Base-by-base conservation (phyloP, 2,329 filamentous ascomycete genomes). In the Aspergillus sp. region DNA sequence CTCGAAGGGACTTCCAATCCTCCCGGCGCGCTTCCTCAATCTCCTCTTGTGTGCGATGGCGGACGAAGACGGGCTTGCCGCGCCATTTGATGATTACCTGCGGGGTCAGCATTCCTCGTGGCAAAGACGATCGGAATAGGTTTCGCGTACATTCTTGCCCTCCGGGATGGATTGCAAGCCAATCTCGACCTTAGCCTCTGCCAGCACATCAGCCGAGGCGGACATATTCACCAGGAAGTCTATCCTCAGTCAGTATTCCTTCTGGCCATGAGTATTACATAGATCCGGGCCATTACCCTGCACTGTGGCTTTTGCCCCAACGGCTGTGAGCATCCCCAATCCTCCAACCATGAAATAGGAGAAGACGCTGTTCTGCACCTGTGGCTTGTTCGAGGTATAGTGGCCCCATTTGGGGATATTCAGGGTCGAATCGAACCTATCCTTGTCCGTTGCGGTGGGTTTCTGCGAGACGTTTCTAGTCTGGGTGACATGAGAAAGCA, bases 141-240 rank as follows among this genome's bases (percentile, higher is more conserved):
- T 9, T 19, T 44, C 44, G 78, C 85, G 70, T 77, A 90, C 93
- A 78, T 98, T 98, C 86, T 97, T 98, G 80, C 93, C 93, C 80
- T 97, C 91, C 54, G 93, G 93, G 64, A 98, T 97, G 56, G 88
- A 72, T 63, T 77, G 78, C 58, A 98, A 85, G 72, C 95, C 88
- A 61, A 98, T 86, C 78, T 98, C 93, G 61, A 98, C 93, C 85
- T 98, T 98, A 73, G 93, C 93, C 83, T 96, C 93, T 69, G 94
- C 93, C 74, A 98, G 76, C 67, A 98, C 89, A 67, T 98, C 93
- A 73, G 93, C 93, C 52, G 93, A 98, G 54, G 93, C 93, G 64
- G 91, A 94, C 94, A 98, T 97, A 83, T 96, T 98, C 77, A 95
- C 88, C 57, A 98, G 81, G 82, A 98, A 98, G 76, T 98, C 93